Conservation (phyloP, 1,139 yeast species). For the Saccharomyces pastorianus region DNA sequence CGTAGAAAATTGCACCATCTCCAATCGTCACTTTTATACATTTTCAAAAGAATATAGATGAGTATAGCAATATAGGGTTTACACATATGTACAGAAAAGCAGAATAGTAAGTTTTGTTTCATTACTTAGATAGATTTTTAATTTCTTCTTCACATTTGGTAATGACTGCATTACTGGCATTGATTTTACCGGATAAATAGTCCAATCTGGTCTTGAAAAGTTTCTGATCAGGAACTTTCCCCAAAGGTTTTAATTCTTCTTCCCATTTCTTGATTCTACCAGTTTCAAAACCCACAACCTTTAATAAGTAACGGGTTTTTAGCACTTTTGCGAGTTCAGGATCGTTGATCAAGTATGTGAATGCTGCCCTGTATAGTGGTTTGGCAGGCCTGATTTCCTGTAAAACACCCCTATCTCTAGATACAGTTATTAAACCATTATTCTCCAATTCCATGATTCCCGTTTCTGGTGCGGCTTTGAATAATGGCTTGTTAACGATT, state of each 20-base stretch:
- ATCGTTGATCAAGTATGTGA: constrained; percentile 55
- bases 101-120: background rate
- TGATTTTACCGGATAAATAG: constrained; percentile 60
- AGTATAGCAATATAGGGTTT: background rate
- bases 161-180: constrained; percentile 45
- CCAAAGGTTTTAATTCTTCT: constrained; percentile 57
- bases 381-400: constrained; percentile 65
- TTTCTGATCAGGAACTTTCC: constrained; percentile 41
- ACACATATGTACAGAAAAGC: background rate
- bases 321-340: constrained; percentile 48
- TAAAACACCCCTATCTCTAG: constrained; percentile 68
- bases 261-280: constrained; percentile 58
- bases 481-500: constrained; percentile 51
- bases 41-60: background rate
- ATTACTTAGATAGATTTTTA: constrained; percentile 23
- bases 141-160: constrained; percentile 37
- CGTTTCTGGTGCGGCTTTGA: constrained; percentile 48
- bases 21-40: background rate
- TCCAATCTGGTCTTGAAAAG: constrained; percentile 53
- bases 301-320: constrained; percentile 53
- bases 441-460: constrained; percentile 68
- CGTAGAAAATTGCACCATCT: background rate
- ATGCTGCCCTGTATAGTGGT: constrained; percentile 80
- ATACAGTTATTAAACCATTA: constrained; percentile 62
- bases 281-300: constrained; percentile 52